Evolutionary conservation across 2,329 filamentous ascomycete species (phyloP), one percentile per base, ranked within the genome.

Genomic region (Pseudogymnoascus sp.): DNA sequence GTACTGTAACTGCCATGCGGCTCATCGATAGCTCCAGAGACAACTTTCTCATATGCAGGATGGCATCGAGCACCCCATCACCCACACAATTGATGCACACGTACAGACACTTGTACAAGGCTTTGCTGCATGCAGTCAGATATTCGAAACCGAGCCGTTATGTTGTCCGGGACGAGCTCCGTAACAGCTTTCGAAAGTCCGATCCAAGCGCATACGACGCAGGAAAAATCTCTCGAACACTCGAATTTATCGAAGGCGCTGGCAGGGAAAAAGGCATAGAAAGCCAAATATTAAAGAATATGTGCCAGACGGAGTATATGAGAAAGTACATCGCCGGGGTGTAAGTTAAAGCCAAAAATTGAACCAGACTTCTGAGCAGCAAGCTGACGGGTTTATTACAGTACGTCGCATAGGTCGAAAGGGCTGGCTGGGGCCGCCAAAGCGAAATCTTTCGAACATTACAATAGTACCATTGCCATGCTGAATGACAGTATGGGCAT

Each of bases 401-500:
- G 69, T 50, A 66, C 35, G 40, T 56, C 63, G 19, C 63, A 68
- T 21, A 65, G 71, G 62, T 61, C 63, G 2, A 66, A 67, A 38
- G 33, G 70, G 16, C 14, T 64, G 47, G 24, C 53, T 40, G 38
- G 67, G 56, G 38, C 37, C 56, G 42, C 72, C 65, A 33, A 69
- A 42, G 63, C 67, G 21, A 73, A 74, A 65, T 56, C 66, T 7
- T 67, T 81, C 71, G 77, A 80, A 56, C 82, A 88, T 69, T 90
- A 89, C 71, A 82, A 91, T 62, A 83, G 83, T 76, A 90, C 87
- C 6, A 72, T 93, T 59, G 80, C 79, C 16, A 89, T 89, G 87
- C 77, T 93, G 62, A 92, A 93, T 70, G 84, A 87, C 72, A 86
- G 81, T 6, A 86, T 92, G 86, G 82, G 83, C 0, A 72, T 90